These are phyloP conservation scores for Scheffersomyces coipomensis DNA, from an alignment of 805 yeast species.

Conservation along the genomic window DNA sequence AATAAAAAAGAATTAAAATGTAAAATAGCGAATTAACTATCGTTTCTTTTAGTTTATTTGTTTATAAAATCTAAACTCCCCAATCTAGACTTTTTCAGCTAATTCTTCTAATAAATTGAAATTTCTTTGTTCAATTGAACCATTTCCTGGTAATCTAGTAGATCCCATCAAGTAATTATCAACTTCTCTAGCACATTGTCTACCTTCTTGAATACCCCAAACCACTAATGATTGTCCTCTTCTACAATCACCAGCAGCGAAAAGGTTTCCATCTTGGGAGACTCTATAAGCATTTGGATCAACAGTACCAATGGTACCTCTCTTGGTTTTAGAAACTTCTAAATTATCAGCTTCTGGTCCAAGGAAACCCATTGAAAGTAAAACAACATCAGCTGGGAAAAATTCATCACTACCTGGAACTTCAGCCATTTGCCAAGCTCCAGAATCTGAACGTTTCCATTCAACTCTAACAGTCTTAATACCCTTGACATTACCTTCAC, in stretches of 20 bases:
- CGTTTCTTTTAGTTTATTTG: not conserved
- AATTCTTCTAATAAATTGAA: constrained; percentile 74
- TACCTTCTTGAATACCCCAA: constrained; percentile 99
- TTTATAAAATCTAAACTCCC: not conserved
- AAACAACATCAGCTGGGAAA: constrained; percentile 91
- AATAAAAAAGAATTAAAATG: too few relatives aligned
- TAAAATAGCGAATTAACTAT: too few relatives aligned
- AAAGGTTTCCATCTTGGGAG: constrained; percentile 59
- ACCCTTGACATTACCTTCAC: constrained; percentile 90
- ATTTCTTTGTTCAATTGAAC: constrained; percentile 85
- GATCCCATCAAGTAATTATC: constrained; percentile 76
- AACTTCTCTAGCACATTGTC: constrained; percentile 96
- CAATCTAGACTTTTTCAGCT: constrained; percentile 52
- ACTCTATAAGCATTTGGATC: constrained; percentile 68
- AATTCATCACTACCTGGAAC: constrained; percentile 92
- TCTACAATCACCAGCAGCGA: constrained; percentile 98
- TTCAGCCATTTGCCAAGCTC: constrained; percentile 99
- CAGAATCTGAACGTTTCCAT: constrained; percentile 93
- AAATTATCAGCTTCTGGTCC: constrained; percentile 90
- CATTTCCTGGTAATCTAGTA: constrained; percentile 88
- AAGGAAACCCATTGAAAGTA: constrained; percentile 94
- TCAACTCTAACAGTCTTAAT: constrained; percentile 96
- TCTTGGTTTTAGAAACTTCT: constrained; percentile 63
- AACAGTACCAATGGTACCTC: constrained; percentile 79
- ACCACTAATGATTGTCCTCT: constrained; percentile 97